Percentiles rank a stretch among this genome's conserved stretches.
Conservation (phyloP, 2,329 filamentous ascomycete species). For the Chalaropsis thielavioides region DNA sequence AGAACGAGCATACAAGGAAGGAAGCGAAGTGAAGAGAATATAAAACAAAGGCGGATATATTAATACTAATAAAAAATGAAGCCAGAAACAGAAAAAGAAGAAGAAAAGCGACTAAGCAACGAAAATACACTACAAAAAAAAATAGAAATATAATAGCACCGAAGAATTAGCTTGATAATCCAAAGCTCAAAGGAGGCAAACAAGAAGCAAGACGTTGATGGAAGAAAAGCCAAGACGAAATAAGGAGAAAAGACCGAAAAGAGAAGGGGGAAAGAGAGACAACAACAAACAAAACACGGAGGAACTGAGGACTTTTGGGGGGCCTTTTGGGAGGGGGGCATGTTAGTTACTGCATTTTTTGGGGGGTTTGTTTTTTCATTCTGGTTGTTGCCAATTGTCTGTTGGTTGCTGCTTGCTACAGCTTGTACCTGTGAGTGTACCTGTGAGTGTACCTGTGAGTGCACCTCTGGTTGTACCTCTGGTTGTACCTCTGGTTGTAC, state of each 20-base stretch:
- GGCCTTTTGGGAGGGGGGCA: background rate
- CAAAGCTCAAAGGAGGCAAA: background rate
- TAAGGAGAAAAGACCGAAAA: background rate
- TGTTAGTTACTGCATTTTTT: too few relatives aligned
- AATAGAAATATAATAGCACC: background rate
- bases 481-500: too few relatives aligned
- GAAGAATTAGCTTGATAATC: background rate
- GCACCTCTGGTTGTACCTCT: too few relatives aligned
- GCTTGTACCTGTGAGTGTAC: too few relatives aligned
- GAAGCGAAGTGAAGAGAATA: constrained; percentile 8
- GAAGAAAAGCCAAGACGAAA: background rate
- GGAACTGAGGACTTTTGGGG: background rate
- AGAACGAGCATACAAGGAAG: background rate
- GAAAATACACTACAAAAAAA: constrained; percentile 18
- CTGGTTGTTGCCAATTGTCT: too few relatives aligned
- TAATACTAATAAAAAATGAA: background rate
- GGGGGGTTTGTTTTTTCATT: too few relatives aligned
- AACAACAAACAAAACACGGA: background rate
- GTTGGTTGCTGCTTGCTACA: too few relatives aligned
- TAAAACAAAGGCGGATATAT: background rate
- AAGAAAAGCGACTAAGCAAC: constrained; percentile 2
- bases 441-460: too few relatives aligned
- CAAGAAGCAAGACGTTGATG: background rate
- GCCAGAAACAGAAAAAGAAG: constrained; percentile 3
- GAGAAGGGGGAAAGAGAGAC: background rate